Conservation (phyloP, 345 rosid genomes). For the Nasturtium officinale region DNA sequence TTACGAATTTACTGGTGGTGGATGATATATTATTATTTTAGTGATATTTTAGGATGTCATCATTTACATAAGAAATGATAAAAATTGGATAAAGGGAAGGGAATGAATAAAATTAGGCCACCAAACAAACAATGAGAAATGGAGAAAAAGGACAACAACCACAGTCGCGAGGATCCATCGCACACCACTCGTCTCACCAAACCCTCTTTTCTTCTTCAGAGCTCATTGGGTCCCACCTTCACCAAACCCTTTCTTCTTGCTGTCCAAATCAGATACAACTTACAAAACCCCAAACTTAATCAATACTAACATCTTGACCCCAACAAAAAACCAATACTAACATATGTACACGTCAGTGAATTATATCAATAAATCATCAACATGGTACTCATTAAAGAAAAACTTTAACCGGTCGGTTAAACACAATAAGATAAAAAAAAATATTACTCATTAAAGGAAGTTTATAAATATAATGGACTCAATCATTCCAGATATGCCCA, state of each 20-base stretch:
- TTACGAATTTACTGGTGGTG: conserved; percentile 33
- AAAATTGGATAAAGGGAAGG: conserved; percentile 12
- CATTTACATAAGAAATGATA: background rate
- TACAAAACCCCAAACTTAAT: conserved; percentile 33
- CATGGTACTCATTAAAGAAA: background rate
- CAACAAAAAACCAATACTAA: too few species aligned
- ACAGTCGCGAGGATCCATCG: conserved; percentile 37
- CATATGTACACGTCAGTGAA: conserved; percentile 8
- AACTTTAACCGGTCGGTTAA: background rate
- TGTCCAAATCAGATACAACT: conserved; percentile 31
- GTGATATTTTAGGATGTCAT: conserved; percentile 9
- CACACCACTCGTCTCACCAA: conserved; percentile 47
- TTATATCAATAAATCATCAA: background rate
- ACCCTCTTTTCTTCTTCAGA: conserved; percentile 34
- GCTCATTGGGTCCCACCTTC: conserved; percentile 34
- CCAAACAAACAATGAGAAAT: conserved; percentile 40
- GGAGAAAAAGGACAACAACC: conserved; percentile 34
- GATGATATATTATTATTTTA: background rate
- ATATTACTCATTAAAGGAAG: conserved; percentile 1
- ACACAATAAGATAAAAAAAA: background rate
- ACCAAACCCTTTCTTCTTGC: conserved; percentile 39
- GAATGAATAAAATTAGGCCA: conserved; percentile 41
- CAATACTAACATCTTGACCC: background rate
- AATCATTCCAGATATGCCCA: conserved; percentile 17
- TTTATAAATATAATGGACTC: background rate